These are phyloP conservation scores for Fomes fomentarius DNA, from an alignment of 1,284 basidiomycete genomes.

Conservation along the genomic window DNA sequence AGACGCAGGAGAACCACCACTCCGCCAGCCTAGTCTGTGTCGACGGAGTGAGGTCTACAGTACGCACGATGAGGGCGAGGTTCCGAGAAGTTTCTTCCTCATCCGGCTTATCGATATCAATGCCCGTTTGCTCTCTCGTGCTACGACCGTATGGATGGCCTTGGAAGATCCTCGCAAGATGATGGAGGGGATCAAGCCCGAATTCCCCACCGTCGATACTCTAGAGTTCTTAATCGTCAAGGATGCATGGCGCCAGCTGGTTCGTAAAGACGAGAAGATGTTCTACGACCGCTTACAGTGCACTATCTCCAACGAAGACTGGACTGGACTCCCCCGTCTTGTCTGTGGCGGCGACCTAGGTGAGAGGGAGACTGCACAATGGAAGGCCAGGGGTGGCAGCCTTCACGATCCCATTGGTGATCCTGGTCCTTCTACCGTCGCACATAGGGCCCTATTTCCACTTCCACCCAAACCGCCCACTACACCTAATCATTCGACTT, in stretches of 20 bases:
- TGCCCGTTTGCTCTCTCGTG: constrained; percentile 17
- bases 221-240: constrained; percentile 9
- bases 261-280: background rate
- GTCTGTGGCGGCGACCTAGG: constrained; percentile 11
- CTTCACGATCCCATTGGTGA: no score
- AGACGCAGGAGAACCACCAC: no score
- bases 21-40: no score
- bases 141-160: constrained; percentile 15
- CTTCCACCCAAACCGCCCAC: background rate
- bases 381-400: background rate
- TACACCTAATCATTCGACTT: background rate
- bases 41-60: no score
- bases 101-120: constrained; percentile 14
- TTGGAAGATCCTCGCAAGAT: constrained; percentile 1
- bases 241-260: constrained; percentile 19
- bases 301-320: background rate
- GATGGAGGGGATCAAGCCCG: background rate
- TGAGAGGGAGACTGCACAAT: constrained; percentile 3
- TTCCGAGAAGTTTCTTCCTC: background rate
- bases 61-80: no score
- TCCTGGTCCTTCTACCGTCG: background rate
- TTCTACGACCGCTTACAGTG: constrained; percentile 13
- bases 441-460: background rate
- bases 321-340: constrained; percentile 1
- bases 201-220: background rate